Base-by-base conservation (phyloP, 345 rosid species). In the Durio zibethinus region DNA sequence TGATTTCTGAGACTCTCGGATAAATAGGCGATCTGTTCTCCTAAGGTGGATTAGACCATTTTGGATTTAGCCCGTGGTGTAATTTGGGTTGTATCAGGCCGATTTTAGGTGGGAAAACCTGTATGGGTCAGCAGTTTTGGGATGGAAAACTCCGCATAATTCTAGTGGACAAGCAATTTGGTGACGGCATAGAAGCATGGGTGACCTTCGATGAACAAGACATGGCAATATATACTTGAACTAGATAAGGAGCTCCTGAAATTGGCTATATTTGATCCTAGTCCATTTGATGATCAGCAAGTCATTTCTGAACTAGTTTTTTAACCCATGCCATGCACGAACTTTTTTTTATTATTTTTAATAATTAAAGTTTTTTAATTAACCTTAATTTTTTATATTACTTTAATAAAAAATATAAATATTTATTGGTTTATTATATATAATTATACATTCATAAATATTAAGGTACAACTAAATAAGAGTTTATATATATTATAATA, bases 181-280 rank as follows among this genome's bases (percentile, higher is more conserved):
- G 88, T 23, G 81, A 83, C 40, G 85, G 88, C 10, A 72, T 86
- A 10, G 89, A 90, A 80, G 90, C 90, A 20, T 88, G 89, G 90
- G 80, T 87, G 43, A 85, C 82, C 23, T 25, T 88, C 84, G 87
- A 84, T 50, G 83, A 88, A 53, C 67, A 78, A 59, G 82, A 79
- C n/a, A 85, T 90, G 86, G 78, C 71, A 20, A 20, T 43, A n/a
- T n/a, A n/a, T n/a, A 6, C 68, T 84, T 35, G 78, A 72, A 81
- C 9, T 72, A 11, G 76, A 87, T 33, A 63, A 54, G 15, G 83
- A 79, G 70, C 75, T 84, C 48, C 47, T 62, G 21, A 64, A 66
- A 43, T 84, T 73, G 53, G 88, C 83, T 38, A 57, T 76, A 0
- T 1, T 85, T 29, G 85, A 87, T 60, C 85, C 79, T 10, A 86